A percentile compares a stretch with the other conserved stretches of the same genome.
Conservation (phyloP, 345 rosid species). For the Mallotus nudiflorus region DNA sequence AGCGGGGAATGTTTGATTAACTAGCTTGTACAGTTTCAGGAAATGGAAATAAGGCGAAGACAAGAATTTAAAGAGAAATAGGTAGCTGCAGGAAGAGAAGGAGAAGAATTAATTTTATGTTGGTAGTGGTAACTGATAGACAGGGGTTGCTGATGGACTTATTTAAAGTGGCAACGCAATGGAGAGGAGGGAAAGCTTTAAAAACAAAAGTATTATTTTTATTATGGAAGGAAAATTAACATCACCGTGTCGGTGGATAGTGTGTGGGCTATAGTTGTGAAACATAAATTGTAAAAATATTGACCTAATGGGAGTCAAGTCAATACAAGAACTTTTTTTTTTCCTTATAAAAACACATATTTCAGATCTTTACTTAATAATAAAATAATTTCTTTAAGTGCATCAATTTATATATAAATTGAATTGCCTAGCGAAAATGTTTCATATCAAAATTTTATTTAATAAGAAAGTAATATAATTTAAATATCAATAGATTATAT, state of each 20-base stretch:
- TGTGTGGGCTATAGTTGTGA: not conserved
- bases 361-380: no score
- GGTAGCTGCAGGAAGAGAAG: not conserved
- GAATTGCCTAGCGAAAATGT: no score
- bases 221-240: not conserved
- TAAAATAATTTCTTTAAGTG: no score
- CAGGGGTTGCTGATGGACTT: not conserved
- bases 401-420: no score
- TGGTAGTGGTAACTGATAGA: conserved; percentile 22
- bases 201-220: not conserved
- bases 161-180: conserved; percentile 16
- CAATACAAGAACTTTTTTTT: no score
- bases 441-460: no score
- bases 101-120: not conserved
- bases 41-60: not conserved
- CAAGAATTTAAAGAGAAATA: not conserved
- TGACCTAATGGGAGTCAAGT: no score
- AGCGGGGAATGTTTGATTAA: no score
- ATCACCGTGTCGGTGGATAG: not conserved
- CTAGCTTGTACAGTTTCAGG: not conserved
- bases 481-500: no score
- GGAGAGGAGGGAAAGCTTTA: not conserved
- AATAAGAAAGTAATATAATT: no score
- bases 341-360: no score
- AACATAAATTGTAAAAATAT: no score